Percentiles rank a stretch among this genome's conserved stretches.
Conservation (phyloP, 2,329 filamentous ascomycete species). For the Zymoseptoria pseudotritici region DNA sequence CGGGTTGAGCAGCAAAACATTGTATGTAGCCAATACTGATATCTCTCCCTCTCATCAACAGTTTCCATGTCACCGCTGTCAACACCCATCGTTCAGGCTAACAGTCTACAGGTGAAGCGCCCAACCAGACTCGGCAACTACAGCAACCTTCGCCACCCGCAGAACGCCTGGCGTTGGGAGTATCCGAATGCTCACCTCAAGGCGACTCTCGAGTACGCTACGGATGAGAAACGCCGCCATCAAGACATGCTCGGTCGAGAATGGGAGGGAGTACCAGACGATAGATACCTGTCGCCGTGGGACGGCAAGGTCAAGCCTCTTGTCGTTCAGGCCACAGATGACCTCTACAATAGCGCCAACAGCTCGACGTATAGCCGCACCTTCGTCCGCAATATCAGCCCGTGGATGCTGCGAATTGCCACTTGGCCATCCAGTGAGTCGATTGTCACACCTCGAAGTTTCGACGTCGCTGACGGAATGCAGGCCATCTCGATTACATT, state of each 20-base stretch:
- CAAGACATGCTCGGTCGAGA: conserved; percentile 4
- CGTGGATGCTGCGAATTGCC: conserved; percentile 3
- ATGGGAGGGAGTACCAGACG: conserved; percentile 1
- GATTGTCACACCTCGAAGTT: neutral
- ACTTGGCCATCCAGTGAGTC: conserved; percentile 3
- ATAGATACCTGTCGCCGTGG: conserved; percentile 4
- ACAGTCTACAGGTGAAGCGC: neutral
- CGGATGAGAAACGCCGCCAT: conserved; percentile 2
- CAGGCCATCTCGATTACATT: conserved; percentile 5
- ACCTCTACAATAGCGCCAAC: conserved; percentile 1
- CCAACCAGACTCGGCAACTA: conserved; percentile 3
- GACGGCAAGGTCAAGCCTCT: conserved; percentile 3
- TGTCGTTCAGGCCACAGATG: conserved; percentile 4
- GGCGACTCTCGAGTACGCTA: conserved; percentile 1
- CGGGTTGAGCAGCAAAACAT: neutral
- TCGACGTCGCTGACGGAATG: neutral
- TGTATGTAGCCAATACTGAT: conserved; percentile 3
- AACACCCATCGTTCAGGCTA: neutral
- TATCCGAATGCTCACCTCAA: conserved; percentile 3
- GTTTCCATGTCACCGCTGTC: neutral
- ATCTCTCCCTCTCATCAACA: neutral
- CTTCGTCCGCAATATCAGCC: conserved; percentile 4
- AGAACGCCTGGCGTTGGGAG: conserved; percentile 1
- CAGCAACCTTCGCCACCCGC: conserved; percentile 1
- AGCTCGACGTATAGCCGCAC: conserved; percentile 3